Base-by-base conservation (phyloP, 495 filamentous ascomycete genomes). In the Annulohypoxylon nitens region DNA sequence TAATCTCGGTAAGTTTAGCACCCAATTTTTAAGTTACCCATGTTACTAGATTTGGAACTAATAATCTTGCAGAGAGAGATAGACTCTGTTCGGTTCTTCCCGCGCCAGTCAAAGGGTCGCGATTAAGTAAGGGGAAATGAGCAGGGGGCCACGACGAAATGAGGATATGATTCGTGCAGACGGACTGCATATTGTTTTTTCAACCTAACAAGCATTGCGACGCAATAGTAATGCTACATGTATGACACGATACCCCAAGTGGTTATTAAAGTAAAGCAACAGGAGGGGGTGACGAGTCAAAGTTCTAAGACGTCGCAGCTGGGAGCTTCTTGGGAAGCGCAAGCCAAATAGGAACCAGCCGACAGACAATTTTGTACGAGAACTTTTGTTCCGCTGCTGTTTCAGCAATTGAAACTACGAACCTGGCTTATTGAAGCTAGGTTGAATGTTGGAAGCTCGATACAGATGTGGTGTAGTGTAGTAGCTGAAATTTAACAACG, bases 1-100 rank as follows among this genome's bases (percentile, higher is more conserved):
- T 30, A 91, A 91, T 76, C 79, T 87, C 75, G 92, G 94, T 97
- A 84, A 80, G 92, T 87, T 51, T 34, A 33, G 34, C 36, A 41
- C 5, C 23, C 11, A 4, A 14, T 14, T 41, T 7, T 55, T 12
- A 55, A 1, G 37, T 1, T 59, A 16, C 51, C 50, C 14, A 55
- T 2, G 37, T 0, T 59, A 16, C 51, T 43, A 14, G 10, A 67
- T 30, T 1, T 16, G 8, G 50, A 25, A 70, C 80, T 83, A 73
- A 81, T 70, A 14, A 36, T 7, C 10, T 7, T 53, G 20, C 57
- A 86, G 83, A 85, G 71, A 83, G 83, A 63, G 83, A 85, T 58
- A 82, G 76, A 54, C 80, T 86, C 43, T 67, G 77, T 48, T 70
- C 79, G 48, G 80, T 80, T 71, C 80, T 86, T 48, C 84, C 84